phyloP scores from a whole-genome alignment of 2,329 filamentous ascomycete species.

The Ascochyta clinopodiicola region DNA sequence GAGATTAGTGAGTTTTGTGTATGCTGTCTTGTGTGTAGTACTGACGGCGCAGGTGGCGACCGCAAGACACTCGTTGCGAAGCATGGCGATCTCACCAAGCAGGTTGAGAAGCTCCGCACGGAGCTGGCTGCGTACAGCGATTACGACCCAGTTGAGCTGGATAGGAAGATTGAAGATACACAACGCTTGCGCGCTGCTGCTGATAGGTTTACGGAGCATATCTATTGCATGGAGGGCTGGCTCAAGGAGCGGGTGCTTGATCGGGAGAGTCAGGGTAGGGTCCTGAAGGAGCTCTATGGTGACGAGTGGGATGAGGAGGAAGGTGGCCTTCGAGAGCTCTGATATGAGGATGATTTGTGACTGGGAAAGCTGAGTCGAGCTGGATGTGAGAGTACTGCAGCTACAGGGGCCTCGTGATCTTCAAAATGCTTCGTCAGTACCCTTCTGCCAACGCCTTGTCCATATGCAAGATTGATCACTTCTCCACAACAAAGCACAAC shows the following conservation, averaged over 20 bases:
- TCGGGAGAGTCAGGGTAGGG: constrained; percentile 50
- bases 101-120: constrained; percentile 47
- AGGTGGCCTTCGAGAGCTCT: constrained; percentile 55
- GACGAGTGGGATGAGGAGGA: constrained; percentile 63
- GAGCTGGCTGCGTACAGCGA: constrained; percentile 55
- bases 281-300: constrained; percentile 58
- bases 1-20: constrained; percentile 32
- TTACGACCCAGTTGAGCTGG: constrained; percentile 54
- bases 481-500: not conserved
- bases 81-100: constrained; percentile 45
- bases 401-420: not conserved
- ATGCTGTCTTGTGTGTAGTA: not conserved
- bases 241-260: constrained; percentile 49
- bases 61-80: constrained; percentile 48
- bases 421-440: too few species aligned
- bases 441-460: too few species aligned
- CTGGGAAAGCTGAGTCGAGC: not conserved
- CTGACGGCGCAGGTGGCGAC: constrained; percentile 29
- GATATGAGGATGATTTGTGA: not conserved
- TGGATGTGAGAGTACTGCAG: not conserved
- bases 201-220: constrained; percentile 53
- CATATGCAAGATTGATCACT: not conserved
- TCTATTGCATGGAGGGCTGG: constrained; percentile 56
- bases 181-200: constrained; percentile 37
- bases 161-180: constrained; percentile 48